Base-by-base conservation (phyloP, 2,329 filamentous ascomycete species). In the Botrytis galanthina region DNA sequence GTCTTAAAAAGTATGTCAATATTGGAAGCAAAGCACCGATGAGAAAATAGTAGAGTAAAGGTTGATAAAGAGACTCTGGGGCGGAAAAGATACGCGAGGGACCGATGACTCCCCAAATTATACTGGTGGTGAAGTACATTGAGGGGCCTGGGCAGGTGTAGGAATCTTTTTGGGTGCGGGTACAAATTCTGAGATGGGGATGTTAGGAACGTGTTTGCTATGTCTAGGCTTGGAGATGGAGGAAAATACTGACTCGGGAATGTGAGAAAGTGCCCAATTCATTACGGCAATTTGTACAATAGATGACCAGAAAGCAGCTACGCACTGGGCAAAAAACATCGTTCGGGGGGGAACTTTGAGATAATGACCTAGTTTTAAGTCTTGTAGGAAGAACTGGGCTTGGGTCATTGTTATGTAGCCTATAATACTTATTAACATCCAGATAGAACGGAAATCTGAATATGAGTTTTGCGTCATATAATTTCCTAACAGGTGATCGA, bases 201-300 rank as follows among this genome's bases (percentile, higher is more conserved):
- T 93, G 85, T 88, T 89, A 94, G 83, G 51, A 18, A 3, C 9
- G 14, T 57, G n/a, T 92, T 93, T 85, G 86, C 79, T 91, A 88
- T 51, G 94, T 84, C 1, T 84, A 83, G 35, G 89, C 86, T 60
- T 54, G 37, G 26, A 29, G 6, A 14, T 39, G 46, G 10, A 22
- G 26, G 1, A 22, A 32, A 64, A 20, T 22, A 64, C 61, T 32
- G 22, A 59, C 54, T 87, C 84, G 1, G 87, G 83, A 76, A 95
- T 93, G 74, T 85, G 87, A 69, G 79, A 81, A 32, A 91, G 84
- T 0, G 89, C 87, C 71, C 88, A 84, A 78, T 91, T 91, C 75
- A 92, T 84, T 3, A 91, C 88, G 9, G 85, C 80, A 72, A 92
- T 86, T 80, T 92, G 90, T 68, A 92, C 87, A 76, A 91, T 87